These are phyloP conservation scores for Yarrowia divulgata DNA, from an alignment of 805 yeast species.

Conservation along the genomic window DNA sequence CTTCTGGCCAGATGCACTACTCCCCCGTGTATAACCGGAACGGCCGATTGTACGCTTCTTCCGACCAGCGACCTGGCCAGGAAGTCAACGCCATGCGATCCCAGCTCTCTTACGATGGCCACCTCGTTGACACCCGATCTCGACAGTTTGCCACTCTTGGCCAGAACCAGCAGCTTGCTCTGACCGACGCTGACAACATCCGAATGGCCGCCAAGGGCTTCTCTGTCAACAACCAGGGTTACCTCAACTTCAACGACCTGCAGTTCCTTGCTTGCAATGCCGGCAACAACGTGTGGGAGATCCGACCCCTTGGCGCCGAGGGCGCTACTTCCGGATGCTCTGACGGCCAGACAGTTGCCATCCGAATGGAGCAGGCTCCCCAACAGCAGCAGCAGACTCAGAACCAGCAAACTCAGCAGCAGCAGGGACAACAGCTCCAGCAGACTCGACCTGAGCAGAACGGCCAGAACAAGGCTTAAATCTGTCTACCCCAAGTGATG, in stretches of 20 bases:
- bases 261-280: conserved; percentile 38
- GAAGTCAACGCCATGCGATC: conserved; percentile 23
- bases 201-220: conserved; percentile 89
- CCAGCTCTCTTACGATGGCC: conserved; percentile 17
- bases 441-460: conserved; percentile 25
- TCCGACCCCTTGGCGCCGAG: conserved; percentile 41
- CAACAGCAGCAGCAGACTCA: conserved; percentile 35
- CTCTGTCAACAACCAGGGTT: conserved; percentile 39
- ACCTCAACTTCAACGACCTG: conserved; percentile 29
- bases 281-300: conserved; percentile 42
- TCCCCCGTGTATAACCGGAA: conserved; percentile 21
- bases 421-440: conserved; percentile 32
- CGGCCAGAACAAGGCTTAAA: conserved; percentile 13
- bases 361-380: conserved; percentile 37
- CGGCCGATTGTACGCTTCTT: conserved; percentile 24
- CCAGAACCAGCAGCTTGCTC: conserved; percentile 25
- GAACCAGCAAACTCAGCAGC: conserved; percentile 16
- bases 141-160: conserved; percentile 29
- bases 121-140: conserved; percentile 17
- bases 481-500: background rate
- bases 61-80: conserved; percentile 19
- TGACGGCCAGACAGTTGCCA: conserved; percentile 38
- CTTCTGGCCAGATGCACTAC: conserved; percentile 17
- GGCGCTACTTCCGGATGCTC: conserved; percentile 41
- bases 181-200: conserved; percentile 88